These are phyloP conservation scores for Calonectria leucothoes DNA, from an alignment of 2,329 filamentous ascomycete species.

Conservation along the genomic window DNA sequence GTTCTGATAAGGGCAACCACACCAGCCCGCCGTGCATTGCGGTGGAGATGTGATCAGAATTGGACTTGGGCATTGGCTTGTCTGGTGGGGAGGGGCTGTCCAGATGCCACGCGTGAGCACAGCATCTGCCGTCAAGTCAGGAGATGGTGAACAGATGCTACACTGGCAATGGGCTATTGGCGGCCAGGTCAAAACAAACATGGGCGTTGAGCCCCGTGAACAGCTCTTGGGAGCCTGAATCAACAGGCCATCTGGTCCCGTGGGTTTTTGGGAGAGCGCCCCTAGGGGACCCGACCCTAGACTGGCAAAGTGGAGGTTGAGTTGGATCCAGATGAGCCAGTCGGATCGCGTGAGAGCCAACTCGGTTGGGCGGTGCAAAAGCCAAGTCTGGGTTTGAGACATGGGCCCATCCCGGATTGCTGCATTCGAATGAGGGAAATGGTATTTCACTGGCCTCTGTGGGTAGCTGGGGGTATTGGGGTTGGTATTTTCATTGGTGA, in stretches of 20 bases:
- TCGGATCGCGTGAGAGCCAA: conserved; percentile 28
- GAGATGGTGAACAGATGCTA: not conserved
- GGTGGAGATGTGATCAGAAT: conserved; percentile 12
- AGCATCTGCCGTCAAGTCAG: conserved; percentile 17
- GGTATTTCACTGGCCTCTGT: not conserved
- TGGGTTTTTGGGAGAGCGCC: conserved; percentile 8
- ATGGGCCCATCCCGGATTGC: conserved; percentile 24
- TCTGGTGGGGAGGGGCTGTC: not conserved
- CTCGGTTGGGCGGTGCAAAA: conserved; percentile 28
- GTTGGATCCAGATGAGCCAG: conserved; percentile 32
- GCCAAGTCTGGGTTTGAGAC: conserved; percentile 29
- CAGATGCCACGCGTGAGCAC: not conserved
- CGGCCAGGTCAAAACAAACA: not conserved
- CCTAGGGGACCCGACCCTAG: conserved; percentile 10
- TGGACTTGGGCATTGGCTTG: not conserved
- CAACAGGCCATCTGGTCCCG: conserved; percentile 19
- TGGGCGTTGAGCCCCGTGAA: conserved; percentile 7
- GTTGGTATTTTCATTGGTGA: not conserved
- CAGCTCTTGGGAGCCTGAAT: not conserved
- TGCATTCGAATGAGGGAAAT: conserved; percentile 14
- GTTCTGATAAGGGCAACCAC: conserved; percentile 20
- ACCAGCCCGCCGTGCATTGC: not conserved
- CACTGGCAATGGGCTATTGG: not conserved
- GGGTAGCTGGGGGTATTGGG: not conserved
- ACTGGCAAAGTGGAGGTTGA: conserved; percentile 17